Evolutionary conservation across 352 stramenopile species (phyloP).

Genomic region (Hyaloperonospora brassicae): DNA sequence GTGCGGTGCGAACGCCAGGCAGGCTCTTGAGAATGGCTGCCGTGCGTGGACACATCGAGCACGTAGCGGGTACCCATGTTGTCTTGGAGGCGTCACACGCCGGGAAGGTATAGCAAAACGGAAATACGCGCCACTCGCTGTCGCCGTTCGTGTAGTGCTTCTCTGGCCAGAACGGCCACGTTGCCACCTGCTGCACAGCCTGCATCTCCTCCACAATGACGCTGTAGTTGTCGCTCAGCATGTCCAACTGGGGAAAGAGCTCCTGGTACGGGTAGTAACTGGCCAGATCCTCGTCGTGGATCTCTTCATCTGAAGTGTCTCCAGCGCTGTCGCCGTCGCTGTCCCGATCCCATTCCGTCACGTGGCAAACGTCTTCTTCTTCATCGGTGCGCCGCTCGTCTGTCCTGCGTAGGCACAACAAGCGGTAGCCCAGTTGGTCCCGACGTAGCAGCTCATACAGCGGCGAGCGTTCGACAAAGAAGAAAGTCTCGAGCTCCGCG

Average conservation of each 20-base stretch:
- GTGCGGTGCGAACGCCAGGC: constrained; percentile 67
- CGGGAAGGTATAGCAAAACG: constrained; percentile 88
- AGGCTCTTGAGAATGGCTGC: constrained; percentile 54
- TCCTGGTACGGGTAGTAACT: constrained; percentile 75
- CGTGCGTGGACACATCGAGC: constrained; percentile 70
- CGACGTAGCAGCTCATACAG: constrained; percentile 39
- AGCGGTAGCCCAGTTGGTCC: constrained; percentile 44
- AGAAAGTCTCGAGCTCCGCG: constrained; percentile 45
- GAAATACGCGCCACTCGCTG: constrained; percentile 82
- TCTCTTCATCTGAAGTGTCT: constrained; percentile 44
- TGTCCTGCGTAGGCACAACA: constrained; percentile 41
- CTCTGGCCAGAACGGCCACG: constrained; percentile 81
- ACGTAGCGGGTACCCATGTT: constrained; percentile 73
- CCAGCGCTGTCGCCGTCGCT: constrained; percentile 19
- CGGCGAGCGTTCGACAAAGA: constrained; percentile 39
- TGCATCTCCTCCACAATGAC: constrained; percentile 77
- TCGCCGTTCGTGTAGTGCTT: constrained; percentile 71
- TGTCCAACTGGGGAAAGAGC: constrained; percentile 68
- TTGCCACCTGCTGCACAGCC: constrained; percentile 39
- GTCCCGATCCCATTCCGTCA: constrained; percentile 8
- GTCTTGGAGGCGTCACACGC: constrained; percentile 78
- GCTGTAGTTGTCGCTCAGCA: constrained; percentile 58
- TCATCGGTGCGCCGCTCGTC: constrained; percentile 21
- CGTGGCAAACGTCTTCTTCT: constrained; percentile 30
- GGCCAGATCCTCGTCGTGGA: constrained; percentile 60